These are phyloP conservation scores for Heterobasidion occidentale DNA, from an alignment of 1,284 basidiomycete species.

Conservation along the genomic window DNA sequence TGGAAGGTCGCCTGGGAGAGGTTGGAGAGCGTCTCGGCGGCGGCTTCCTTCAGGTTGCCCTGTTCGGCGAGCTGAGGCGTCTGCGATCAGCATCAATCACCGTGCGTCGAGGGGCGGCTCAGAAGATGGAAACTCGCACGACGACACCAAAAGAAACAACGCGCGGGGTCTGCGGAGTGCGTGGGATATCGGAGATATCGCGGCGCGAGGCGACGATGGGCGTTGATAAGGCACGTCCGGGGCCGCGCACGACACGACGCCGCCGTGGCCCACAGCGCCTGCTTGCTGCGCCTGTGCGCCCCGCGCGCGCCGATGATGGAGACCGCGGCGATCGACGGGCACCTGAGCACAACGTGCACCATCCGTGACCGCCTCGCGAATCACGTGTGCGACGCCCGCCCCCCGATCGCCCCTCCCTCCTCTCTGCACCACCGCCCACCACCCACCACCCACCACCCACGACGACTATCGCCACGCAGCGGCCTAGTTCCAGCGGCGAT, in stretches of 20 bases:
- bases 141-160: background rate
- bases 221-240: background rate
- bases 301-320: too few species aligned
- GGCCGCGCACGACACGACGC: too few species aligned
- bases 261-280: too few species aligned
- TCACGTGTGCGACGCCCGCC: slow-evolving; percentile 9
- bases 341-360: slow-evolving; percentile 6
- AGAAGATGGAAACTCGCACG: slow-evolving; percentile 2
- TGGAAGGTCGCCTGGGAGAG: slow-evolving; percentile 38
- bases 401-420: background rate
- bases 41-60: slow-evolving; percentile 45
- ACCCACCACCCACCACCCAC: background rate
- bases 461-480: background rate
- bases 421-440: background rate
- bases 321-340: background rate
- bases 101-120: slow-evolving; percentile 6
- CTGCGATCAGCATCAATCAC: slow-evolving; percentile 7
- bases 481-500: background rate
- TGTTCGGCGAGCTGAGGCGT: slow-evolving; percentile 23
- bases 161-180: background rate
- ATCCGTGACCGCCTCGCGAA: slow-evolving; percentile 11
- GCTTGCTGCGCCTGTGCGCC: too few species aligned
- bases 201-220: background rate
- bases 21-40: slow-evolving; percentile 58
- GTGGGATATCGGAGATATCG: background rate